phyloP scores from a whole-genome alignment of 257 asterid genomes.

The Penstemon eatonii region DNA sequence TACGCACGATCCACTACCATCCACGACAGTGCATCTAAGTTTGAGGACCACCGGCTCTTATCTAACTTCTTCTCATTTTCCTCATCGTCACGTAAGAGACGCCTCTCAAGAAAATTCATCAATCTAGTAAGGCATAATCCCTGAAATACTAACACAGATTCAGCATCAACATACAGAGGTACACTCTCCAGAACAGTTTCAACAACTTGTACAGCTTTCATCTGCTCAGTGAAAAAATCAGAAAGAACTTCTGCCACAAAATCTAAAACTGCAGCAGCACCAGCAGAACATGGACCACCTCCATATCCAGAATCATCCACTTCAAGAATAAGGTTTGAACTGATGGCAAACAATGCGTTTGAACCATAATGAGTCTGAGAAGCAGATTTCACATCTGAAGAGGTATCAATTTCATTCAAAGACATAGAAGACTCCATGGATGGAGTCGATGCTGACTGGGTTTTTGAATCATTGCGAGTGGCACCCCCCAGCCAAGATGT shows the following conservation, averaged over 20 bases:
- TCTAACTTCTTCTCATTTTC: conserved; percentile 88
- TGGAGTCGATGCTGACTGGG: conserved; percentile 54
- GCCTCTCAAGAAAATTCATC: conserved; percentile 95
- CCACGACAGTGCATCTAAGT: conserved; percentile 88
- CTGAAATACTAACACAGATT: conserved; percentile 90
- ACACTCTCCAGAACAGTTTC: conserved; percentile 84
- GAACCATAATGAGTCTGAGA: conserved; percentile 60
- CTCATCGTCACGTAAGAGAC: conserved; percentile 92
- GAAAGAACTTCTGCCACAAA: conserved; percentile 93
- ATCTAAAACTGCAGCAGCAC: conserved; percentile 90
- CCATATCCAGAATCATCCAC: conserved; percentile 97
- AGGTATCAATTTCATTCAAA: conserved; percentile 49
- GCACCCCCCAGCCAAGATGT: conserved; percentile 89
- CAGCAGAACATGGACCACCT: conserved; percentile 99
- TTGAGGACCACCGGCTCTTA: conserved; percentile 79
- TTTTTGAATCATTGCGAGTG: conserved; percentile 58
- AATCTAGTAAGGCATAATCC: conserved; percentile 89
- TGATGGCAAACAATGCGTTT: conserved; percentile 46
- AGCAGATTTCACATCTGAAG: conserved; percentile 54
- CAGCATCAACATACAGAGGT: conserved; percentile 78
- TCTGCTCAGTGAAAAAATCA: conserved; percentile 80
- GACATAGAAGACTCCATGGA: conserved; percentile 65
- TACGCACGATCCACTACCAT: conserved; percentile 90
- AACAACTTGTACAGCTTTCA: conserved; percentile 63
- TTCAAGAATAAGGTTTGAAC: conserved; percentile 77